phyloP scores from a whole-genome alignment of 1,284 basidiomycete genomes.

The Earliella scabrosa region DNA sequence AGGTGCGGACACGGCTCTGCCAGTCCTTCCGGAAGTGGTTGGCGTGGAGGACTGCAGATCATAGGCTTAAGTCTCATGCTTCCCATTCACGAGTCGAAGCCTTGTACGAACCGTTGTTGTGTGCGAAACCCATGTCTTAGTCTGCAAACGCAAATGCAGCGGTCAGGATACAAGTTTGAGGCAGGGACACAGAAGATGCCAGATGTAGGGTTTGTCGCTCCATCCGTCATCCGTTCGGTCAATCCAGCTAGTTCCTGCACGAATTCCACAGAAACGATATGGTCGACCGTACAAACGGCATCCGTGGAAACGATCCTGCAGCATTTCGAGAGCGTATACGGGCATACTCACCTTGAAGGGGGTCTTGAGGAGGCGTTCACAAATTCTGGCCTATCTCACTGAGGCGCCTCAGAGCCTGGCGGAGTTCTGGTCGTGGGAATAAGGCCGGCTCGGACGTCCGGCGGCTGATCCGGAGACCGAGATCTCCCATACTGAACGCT shows the following conservation, averaged over 20 bases:
- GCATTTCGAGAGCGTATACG: constrained; percentile 19
- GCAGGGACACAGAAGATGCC: constrained; percentile 9
- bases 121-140: constrained; percentile 71
- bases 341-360: constrained; percentile 43
- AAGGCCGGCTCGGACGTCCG: constrained; percentile 12
- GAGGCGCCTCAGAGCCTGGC: constrained; percentile 15
- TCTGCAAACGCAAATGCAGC: constrained; percentile 25
- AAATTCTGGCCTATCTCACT: constrained; percentile 20
- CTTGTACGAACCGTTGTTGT: constrained; percentile 74
- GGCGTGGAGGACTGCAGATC: constrained; percentile 74
- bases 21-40: constrained; percentile 99
- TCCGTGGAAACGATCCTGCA: constrained; percentile 23
- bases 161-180: constrained; percentile 21
- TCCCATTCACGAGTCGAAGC: too few species aligned
- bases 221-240: constrained; percentile 34
- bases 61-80: constrained; percentile 19
- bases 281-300: constrained; percentile 18
- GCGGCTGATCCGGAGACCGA: not conserved
- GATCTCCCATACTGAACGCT: too few species aligned
- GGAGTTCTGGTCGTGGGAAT: constrained; percentile 25
- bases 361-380: constrained; percentile 34
- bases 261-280: constrained; percentile 23
- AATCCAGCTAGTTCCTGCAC: constrained; percentile 38
- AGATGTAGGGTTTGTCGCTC: constrained; percentile 24
- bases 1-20: constrained; percentile 93